Base-by-base conservation (phyloP, 306 rosid species). In the Lithocarpus polystachyus region DNA sequence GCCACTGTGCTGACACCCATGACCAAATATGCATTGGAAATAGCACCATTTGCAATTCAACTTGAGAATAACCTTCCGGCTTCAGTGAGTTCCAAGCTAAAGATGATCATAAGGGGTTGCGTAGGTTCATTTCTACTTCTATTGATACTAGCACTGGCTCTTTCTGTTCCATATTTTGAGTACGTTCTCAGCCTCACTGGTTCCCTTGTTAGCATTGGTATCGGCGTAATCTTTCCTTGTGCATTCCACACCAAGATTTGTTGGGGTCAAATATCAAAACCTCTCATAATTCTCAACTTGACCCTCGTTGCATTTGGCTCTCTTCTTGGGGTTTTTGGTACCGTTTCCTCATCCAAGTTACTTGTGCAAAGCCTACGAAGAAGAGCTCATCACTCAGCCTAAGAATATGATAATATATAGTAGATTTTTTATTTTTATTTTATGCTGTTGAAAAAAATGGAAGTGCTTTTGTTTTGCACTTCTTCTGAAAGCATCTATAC, bases 21-120 rank as follows among this genome's bases (percentile, higher is more conserved):
- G 86, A 91, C 94, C 72, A 93, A 93, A 82, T 93, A 93, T 70
- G 94, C 97, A 0, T 88, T 93, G 17, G 97, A 88, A 77, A 88
- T 93, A 56, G 86, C 92, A 29, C 97, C 97, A 2, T 53, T 93
- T 1, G 90, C 96, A 6, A 77, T 87, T 78, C 97, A 93, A n/a
- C 55, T 93, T 3, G 94, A 91, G 71, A 83, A 78, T 13, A 68
- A 29, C 31, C 91, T 89, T 81, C 94, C 94, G 19, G 33, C 18
- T 69, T 82, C 92, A 5, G 48, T 89, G 73, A 80, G 88, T 13
- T 53, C 84, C 26, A 82, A 80, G 43, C 35, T 75, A 60, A 92
- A 85, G 81, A 68, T 81, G 83, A 3, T 82, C 33, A 68, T 80
- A 1, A 84, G 94, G 33, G 92, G 94, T 0, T 51, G 68, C 4